Conservation (phyloP, 75 land plant species). For the Isoetes taiwanensis region DNA sequence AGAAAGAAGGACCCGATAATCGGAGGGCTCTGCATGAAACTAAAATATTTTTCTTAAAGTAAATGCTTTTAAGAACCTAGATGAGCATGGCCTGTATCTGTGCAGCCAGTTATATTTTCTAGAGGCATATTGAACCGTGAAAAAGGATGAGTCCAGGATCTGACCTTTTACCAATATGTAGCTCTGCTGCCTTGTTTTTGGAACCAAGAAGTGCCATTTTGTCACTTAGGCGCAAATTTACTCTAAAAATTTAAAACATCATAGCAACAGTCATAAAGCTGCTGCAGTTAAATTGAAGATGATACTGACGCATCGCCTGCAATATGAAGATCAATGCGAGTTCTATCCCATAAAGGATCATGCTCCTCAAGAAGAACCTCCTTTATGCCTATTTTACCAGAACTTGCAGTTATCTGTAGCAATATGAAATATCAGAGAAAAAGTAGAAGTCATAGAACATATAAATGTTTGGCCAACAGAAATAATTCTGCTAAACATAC, state of each 20-base stretch:
- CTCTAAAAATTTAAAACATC: slow-evolving; percentile 48
- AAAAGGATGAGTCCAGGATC: background rate
- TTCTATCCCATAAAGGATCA: slow-evolving; percentile 94
- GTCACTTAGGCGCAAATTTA: slow-evolving; percentile 61
- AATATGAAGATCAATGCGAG: slow-evolving; percentile 86
- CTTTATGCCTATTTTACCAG: slow-evolving; percentile 64
- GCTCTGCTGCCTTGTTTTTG: slow-evolving; percentile 97
- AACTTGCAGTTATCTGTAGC: slow-evolving; percentile 45
- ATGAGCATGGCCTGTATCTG: no score
- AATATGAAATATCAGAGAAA: background rate
- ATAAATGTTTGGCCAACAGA: background rate
- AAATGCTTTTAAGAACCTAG: no score
- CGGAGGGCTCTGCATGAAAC: no score
- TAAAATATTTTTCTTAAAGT: no score
- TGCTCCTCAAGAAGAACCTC: slow-evolving; percentile 97
- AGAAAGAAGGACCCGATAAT: no score
- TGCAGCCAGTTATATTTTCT: no score
- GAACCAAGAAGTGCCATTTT: slow-evolving; percentile 75
- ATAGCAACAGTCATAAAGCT: no score
- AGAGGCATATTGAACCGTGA: no score
- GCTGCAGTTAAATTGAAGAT: no score
- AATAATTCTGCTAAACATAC: slow-evolving; percentile 59
- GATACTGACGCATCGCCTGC: slow-evolving; percentile 83
- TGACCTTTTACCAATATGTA: slow-evolving; percentile 54
- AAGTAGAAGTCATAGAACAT: background rate